Base-by-base conservation (phyloP, 768 basidiomycete genomes). In the Coprinopsis marcescibilis region DNA sequence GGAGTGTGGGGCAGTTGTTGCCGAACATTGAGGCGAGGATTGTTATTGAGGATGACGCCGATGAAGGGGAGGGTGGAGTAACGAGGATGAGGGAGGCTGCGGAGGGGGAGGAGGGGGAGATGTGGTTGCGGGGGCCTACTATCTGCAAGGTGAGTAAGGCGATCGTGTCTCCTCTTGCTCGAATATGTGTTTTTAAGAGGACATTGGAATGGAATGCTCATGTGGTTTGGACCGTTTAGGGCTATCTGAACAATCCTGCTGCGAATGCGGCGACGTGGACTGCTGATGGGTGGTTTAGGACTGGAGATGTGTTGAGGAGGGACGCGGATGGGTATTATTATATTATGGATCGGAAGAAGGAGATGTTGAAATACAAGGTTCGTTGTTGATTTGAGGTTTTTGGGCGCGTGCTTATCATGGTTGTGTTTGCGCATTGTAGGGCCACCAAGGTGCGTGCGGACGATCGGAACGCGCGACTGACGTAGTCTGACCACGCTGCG, bases 251-350 rank as follows among this genome's bases (percentile, higher is more conserved):
- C 51, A 83, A 88, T 47, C 62, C 65, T 1, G 61, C 63, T n/a
- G 81, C 84, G 1, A 87, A 83, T 2, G 55, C 58, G 15, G 65
- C 72, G 17, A 61, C 78, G 1, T 76, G 86, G 53, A 81, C 78
- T 0, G 53, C 62, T 0, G 78, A 81, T 32, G 73, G 78, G 2
- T 89, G 83, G 82, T 76, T 83, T 62, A 81, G 78, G 66, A 86
- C 85, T 1, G 84, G 86, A 0, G 86, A 89, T 57, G 68, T 88
- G 15, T 75, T 70, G 2, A 50, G 72, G n/a, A 59, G 71, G 12
- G 79, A 84, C 48, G 55, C 60, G n/a, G 73, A 83, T 3, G 85
- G 84, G 0, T 78, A 70, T 54, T 80, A 73, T 56, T 70, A 65
- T 49, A 78, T 81, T 46, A 75, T 83, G 1, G 80, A 82, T 48